Evolutionary conservation across 2,329 filamentous ascomycete species (phyloP), one percentile per base, ranked within the genome.

Genomic region (Pseudogymnoascus sp.): DNA sequence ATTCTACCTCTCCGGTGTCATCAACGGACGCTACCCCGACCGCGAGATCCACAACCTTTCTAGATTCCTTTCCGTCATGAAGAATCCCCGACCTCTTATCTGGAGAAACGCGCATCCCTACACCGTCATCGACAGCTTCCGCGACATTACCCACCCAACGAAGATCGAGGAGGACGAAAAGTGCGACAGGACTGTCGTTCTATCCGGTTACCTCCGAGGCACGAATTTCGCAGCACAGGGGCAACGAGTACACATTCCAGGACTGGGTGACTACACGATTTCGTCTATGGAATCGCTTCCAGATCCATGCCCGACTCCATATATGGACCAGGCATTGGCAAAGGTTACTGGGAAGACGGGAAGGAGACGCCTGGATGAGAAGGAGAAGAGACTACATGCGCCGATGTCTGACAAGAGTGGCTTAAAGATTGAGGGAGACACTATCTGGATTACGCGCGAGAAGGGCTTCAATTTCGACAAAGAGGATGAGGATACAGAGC

Each of bases 391-490:
- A 70, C 79, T 99, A 4, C 96, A 97, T 76, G 96, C 95, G 2
- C 96, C 95, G 36, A 98, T 99, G 93, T 96, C 93, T 25, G 95
- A 99, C 77, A 92, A 96, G 36, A 96, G 93, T 68, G 95, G 95
- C 71, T 85, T 99, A 11, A 87, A 98, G 73, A 93, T 99, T 62
- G 95, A 99, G 69, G 96, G 96, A 66, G 95, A 99, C 77, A 93
- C 93, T 6, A 93, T 99, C 39, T 99, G 96, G 79, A 97, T 88
- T 66, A 88, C 85, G 8, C 79, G 84, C 64, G 85, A 88, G 62
- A 88, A 87, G 70, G 86, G 85, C 0, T 89, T 89, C 70, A 96
- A 85, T 3, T 97, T 99, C 68, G 81, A 88, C 74, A 83, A 81
- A 68, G 83, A 85, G 31, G 82, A 77, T 2, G 83, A 83, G 4